Base-by-base conservation (phyloP, 2,329 filamentous ascomycete genomes). In the Nannizziopsis arthrosporioides region DNA sequence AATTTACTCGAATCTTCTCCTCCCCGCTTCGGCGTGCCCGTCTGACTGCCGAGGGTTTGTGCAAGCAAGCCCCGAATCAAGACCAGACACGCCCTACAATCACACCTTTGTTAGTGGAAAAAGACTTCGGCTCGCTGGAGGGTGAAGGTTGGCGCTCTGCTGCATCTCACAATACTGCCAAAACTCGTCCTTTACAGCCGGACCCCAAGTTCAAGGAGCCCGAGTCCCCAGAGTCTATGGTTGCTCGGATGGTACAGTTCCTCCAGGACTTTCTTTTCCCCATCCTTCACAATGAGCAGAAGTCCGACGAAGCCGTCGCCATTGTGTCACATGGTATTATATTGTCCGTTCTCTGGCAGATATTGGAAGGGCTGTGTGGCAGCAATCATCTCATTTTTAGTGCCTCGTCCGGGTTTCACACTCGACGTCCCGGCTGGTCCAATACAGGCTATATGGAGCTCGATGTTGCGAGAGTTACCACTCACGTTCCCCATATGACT, bases 281-380 rank as follows among this genome's bases (percentile, higher is more conserved):
- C 8, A 51, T 84, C 3, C 50, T 82, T 12, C 54, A 68, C 9
- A 54, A 63, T 9, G 54, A 61, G 0, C 51, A 54, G 2, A 43
- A 54, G 5, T 50, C 57, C 8, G 62, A 70, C 9, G 58, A 63
- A 5, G 67, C 71, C 1, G 68, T 87, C 10, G 81, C 79, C 1
- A 67, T 94, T 11, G 83, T 94, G 2, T 83, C 88, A 1, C 89
- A 95, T 59, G 88, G 89, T 12, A 81, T 94, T 52, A 79, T 94
- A 36, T 74, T 94, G 2, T 78, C 78, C 1, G 73, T 78, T 30
- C 64, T 94, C 0, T 81, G 84, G 73, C 73, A 74, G 48, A 71
- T 74, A 10, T 62, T 94, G 11, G 67, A 82, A 6, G 65, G 68
- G 10, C 72, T 76, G 2, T 74, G 85, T 50, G 64, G 68, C 1